Percentiles rank a stretch among this genome's conserved stretches.
phyloP scores from a whole-genome alignment of 192 early-diverging fungal species.

The Podila horticola region DNA sequence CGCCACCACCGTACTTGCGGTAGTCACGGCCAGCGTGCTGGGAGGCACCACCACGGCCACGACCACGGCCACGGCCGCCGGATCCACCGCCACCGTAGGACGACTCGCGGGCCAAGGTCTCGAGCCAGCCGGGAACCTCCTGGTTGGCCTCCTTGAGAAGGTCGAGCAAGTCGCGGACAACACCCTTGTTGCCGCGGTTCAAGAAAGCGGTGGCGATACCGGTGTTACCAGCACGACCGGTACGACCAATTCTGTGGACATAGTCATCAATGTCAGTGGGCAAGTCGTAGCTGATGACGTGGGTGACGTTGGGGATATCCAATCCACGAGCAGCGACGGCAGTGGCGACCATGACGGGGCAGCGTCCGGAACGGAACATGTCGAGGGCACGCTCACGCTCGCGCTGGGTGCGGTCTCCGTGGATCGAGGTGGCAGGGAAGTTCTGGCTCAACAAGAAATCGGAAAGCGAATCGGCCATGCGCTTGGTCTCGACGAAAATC shows the following conservation, averaged over 20 bases:
- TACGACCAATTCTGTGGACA: conserved; percentile 99
- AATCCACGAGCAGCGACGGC: conserved; percentile 97
- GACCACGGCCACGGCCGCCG: conserved; percentile 60
- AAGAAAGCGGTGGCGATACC: conserved; percentile 96
- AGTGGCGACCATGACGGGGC: conserved; percentile 93
- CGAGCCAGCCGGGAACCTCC: conserved; percentile 87
- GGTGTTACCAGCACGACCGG: conserved; percentile 95
- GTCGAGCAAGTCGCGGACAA: conserved; percentile 87
- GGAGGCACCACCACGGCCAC: conserved; percentile 66
- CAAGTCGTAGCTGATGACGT: conserved; percentile 96
- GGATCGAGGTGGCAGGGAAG: conserved; percentile 96
- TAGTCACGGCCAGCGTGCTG: conserved; percentile 42
- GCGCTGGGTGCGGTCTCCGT: conserved; percentile 95
- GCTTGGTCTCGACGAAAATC: conserved; percentile 98
- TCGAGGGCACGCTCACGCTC: conserved; percentile 94
- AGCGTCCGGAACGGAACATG: conserved; percentile 85
- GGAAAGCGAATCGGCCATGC: conserved; percentile 89
- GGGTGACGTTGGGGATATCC: conserved; percentile 85
- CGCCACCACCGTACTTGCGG: conserved; percentile 49
- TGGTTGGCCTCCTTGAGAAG: conserved; percentile 95
- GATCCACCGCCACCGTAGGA: conserved; percentile 48
- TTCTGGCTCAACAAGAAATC: conserved; percentile 78
- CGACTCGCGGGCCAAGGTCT: conserved; percentile 72
- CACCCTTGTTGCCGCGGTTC: conserved; percentile 84
- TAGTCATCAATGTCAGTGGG: conserved; percentile 97